Conservation (phyloP, 75 land plant genomes). For the Cupressus sempervirens region DNA sequence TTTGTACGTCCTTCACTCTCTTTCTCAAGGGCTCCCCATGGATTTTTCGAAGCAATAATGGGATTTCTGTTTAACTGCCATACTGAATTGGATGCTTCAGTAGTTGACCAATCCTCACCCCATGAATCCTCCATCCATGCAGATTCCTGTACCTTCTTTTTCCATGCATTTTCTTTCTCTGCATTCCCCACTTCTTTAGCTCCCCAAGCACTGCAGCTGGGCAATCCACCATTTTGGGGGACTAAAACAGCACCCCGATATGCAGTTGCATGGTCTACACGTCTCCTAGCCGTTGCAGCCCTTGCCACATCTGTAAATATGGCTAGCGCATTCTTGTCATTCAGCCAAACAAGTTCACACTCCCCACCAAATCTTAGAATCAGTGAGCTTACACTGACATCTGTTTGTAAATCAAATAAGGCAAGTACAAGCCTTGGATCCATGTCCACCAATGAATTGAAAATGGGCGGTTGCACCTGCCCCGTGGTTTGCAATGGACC, state of each 20-base stretch:
- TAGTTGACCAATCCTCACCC: slow-evolving; percentile 40
- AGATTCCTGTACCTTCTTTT: slow-evolving; percentile 42
- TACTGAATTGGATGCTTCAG: slow-evolving; percentile 22
- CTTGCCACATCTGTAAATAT: slow-evolving; percentile 83
- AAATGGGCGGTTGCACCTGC: slow-evolving; percentile 36
- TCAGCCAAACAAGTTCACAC: slow-evolving; percentile 96
- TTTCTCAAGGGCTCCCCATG: slow-evolving; percentile 59
- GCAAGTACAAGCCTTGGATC: slow-evolving; percentile 94
- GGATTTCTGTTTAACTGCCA: slow-evolving; percentile 55
- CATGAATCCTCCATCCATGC: slow-evolving; percentile 66
- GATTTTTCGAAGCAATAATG: slow-evolving; percentile 42
- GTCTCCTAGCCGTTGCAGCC: slow-evolving; percentile 93
- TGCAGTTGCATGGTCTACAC: slow-evolving; percentile 83
- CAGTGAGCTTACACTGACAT: slow-evolving; percentile 61
- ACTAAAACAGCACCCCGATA: slow-evolving; percentile 73
- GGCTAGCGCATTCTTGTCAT: slow-evolving; percentile 95
- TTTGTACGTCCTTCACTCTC: slow-evolving; percentile 10
- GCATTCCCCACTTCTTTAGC: slow-evolving; percentile 15
- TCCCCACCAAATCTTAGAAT: slow-evolving; percentile 96
- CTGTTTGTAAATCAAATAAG: slow-evolving; percentile 87
- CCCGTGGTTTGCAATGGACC: slow-evolving; percentile 26
- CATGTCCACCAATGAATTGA: slow-evolving; percentile 83
- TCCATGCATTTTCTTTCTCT: slow-evolving; percentile 35
- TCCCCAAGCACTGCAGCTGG: slow-evolving; percentile 50
- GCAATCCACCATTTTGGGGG: slow-evolving; percentile 21